Percentiles rank a stretch among this genome's conserved stretches.
These are phyloP conservation scores for Lactifluus hygrophoroides DNA, from an alignment of 768 basidiomycete species.

Conservation along the genomic window DNA sequence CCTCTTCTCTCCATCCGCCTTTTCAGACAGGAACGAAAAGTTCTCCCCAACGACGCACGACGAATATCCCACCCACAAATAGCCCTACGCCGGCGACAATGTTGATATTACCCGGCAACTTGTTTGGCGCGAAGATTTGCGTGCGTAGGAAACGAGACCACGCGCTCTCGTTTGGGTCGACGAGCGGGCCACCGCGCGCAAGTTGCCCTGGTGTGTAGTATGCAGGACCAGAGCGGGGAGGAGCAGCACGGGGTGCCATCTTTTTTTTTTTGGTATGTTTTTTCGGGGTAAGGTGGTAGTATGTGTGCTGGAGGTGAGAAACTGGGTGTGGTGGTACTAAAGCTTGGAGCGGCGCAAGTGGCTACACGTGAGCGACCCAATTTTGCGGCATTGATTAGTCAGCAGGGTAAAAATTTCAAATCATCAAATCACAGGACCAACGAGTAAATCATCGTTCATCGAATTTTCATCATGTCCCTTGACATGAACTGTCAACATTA, in stretches of 20 bases:
- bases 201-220: constrained; percentile 43
- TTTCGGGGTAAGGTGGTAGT: neutral
- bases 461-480: too few species aligned
- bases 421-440: too few species aligned
- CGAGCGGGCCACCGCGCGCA: constrained; percentile 32
- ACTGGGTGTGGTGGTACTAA: too few species aligned
- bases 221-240: constrained; percentile 43
- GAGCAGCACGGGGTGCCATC: constrained; percentile 66
- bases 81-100: constrained; percentile 55
- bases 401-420: too few species aligned
- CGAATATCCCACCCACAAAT: constrained; percentile 63
- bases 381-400: constrained; percentile 1
- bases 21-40: constrained; percentile 63
- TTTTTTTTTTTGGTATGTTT: constrained; percentile 7
- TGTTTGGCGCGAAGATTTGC: constrained; percentile 65
- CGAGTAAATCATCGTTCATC: too few species aligned
- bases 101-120: constrained; percentile 64
- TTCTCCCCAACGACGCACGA: constrained; percentile 70
- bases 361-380: too few species aligned
- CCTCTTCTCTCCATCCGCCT: neutral
- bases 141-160: constrained; percentile 49
- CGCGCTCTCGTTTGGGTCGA: constrained; percentile 54
- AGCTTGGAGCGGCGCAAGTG: too few species aligned
- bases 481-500: neutral
- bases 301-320: neutral